Percentiles rank a stretch among this genome's conserved stretches.
phyloP scores from a whole-genome alignment of 768 basidiomycete genomes.

The Galerina marginata region DNA sequence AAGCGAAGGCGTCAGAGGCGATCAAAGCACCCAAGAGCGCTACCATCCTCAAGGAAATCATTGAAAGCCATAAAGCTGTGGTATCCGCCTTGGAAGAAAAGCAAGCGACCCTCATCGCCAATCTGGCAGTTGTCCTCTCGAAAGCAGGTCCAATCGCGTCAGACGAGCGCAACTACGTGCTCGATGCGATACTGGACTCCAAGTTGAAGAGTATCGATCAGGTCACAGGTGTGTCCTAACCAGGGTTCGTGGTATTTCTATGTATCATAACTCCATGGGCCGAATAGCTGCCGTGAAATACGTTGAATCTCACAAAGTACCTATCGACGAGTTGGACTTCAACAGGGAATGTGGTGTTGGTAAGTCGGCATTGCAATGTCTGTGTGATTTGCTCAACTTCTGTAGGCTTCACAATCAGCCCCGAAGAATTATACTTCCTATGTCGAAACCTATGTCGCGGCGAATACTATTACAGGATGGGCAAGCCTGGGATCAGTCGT shows the following conservation, averaged over 20 bases:
- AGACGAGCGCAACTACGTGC: constrained; percentile 63
- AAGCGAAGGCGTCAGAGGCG: constrained; percentile 81
- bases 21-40: constrained; percentile 83
- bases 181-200: constrained; percentile 72
- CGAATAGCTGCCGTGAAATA: constrained; percentile 76
- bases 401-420: constrained; percentile 79
- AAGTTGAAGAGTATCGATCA: constrained; percentile 85
- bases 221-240: constrained; percentile 68
- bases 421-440: constrained; percentile 61
- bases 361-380: constrained; percentile 40
- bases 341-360: constrained; percentile 87
- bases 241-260: neutral
- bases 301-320: constrained; percentile 60
- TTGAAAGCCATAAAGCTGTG: constrained; percentile 57
- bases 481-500: constrained; percentile 70
- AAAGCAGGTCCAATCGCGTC: constrained; percentile 58
- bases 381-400: neutral
- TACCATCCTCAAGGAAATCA: constrained; percentile 67
- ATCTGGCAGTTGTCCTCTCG: constrained; percentile 63
- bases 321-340: constrained; percentile 74
- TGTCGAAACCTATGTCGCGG: constrained; percentile 61
- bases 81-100: constrained; percentile 74
- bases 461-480: constrained; percentile 73
- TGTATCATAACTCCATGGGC: neutral
- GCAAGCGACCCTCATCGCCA: constrained; percentile 70